Base-by-base conservation (phyloP, 768 basidiomycete species). In the Sistotremastrum niveocremeum region DNA sequence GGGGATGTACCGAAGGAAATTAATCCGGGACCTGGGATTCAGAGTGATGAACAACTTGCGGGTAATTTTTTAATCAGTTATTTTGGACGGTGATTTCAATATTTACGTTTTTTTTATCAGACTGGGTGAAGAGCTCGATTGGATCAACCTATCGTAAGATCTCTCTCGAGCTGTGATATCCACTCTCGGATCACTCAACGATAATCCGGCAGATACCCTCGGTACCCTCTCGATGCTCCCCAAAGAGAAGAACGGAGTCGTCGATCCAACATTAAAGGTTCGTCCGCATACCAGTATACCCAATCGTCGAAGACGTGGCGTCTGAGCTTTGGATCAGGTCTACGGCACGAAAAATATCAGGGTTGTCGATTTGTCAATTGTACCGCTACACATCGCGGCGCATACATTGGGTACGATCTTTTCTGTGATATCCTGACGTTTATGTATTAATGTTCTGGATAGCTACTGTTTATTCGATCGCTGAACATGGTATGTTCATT, bases 141-240 rank as follows among this genome's bases (percentile, higher is more conserved):
- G 34, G 30, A 1, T 51, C 53, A 2, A 54, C 52, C 2, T 60
- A 46, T 44, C 53, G 57, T 54, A 20, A 34, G 54, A 20, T 20
- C 20, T 20, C 20, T 20, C n/a, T n/a, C n/a, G n/a, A n/a, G n/a
- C n/a, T n/a, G n/a, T 40, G 5, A 9, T 8, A 37, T 4, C 9
- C 10, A 4, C 37, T 30, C 31, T 20, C 30, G 29, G 5, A 30
- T 52, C 31, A 10, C 11, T 29, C 7, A 55, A 44, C 28, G 42
- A 42, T 49, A 20, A 20, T 20, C 20, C 2, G 20, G 30, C 31
- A 60, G 58, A 64, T 47, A 55, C 67, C n/a, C 64, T 77, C 9
- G 79, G 79, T 36, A 81, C 79, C 0, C 81, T 78, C 48, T 71
- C 77, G 1, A 81, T 82, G 79, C 79, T 80, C 55, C 68, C 76